Evolutionary conservation across 495 filamentous ascomycete species (phyloP).

Genomic region (Opeltia flavorubescens): DNA sequence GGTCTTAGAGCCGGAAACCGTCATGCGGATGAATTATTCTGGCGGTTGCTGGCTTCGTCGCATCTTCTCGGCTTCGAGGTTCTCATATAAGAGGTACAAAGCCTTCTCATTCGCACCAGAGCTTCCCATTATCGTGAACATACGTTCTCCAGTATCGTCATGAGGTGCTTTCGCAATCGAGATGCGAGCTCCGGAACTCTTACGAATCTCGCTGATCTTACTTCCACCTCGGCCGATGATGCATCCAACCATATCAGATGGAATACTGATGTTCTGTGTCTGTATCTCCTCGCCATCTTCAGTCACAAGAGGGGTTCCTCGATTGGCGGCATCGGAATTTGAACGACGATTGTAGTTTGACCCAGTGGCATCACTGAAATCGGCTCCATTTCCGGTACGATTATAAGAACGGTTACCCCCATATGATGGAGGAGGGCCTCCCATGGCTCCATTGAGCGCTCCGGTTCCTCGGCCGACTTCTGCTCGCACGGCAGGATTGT

Average conservation of each 20-base stretch:
- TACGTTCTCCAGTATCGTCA: slow-evolving; percentile 92
- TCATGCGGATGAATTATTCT: slow-evolving; percentile 34
- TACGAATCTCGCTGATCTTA: slow-evolving; percentile 97
- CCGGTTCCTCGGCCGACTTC: slow-evolving; percentile 39
- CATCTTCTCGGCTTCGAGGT: slow-evolving; percentile 96
- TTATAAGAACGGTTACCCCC: slow-evolving; percentile 59
- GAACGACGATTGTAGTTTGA: slow-evolving; percentile 60
- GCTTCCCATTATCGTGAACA: slow-evolving; percentile 98
- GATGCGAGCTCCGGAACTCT: slow-evolving; percentile 89
- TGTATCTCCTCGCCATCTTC: slow-evolving; percentile 96
- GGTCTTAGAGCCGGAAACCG: not conserved
- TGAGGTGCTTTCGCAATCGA: slow-evolving; percentile 97
- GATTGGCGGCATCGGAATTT: slow-evolving; percentile 58
- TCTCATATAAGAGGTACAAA: slow-evolving; percentile 92
- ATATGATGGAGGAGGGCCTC: slow-evolving; percentile 26
- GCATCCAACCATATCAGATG: slow-evolving; percentile 98
- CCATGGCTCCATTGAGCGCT: slow-evolving; percentile 28
- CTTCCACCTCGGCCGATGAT: slow-evolving; percentile 89
- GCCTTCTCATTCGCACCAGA: slow-evolving; percentile 85
- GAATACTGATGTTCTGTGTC: slow-evolving; percentile 98
- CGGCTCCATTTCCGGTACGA: slow-evolving; percentile 89
- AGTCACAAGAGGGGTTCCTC: slow-evolving; percentile 66
- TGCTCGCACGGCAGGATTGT: slow-evolving; percentile 87
- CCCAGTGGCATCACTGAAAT: slow-evolving; percentile 74
- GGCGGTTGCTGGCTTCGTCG: slow-evolving; percentile 71